Percentiles rank a stretch among this genome's conserved stretches.
These are phyloP conservation scores for Spathaspora arborariae DNA, from an alignment of 805 yeast genomes.

Conservation along the genomic window DNA sequence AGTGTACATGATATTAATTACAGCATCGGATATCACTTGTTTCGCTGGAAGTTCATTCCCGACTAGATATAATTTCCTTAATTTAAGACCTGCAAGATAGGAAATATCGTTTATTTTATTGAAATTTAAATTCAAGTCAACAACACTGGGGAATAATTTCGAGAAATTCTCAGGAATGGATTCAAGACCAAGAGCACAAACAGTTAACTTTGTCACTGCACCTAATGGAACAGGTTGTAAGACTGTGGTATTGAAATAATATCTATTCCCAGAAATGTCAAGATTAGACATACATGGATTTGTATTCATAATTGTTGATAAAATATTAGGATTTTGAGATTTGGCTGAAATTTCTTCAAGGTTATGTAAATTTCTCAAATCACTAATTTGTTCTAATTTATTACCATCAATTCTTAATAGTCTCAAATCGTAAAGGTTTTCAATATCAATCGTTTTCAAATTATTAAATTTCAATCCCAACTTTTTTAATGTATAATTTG, in stretches of 20 bases:
- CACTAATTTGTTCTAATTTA: slow-evolving; percentile 18
- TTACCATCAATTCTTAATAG: slow-evolving; percentile 47
- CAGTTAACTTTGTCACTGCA: slow-evolving; percentile 35
- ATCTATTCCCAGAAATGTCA: slow-evolving; percentile 38
- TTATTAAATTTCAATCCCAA: slow-evolving; percentile 35
- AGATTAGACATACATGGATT: slow-evolving; percentile 24
- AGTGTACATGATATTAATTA: not conserved
- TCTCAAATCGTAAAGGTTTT: slow-evolving; percentile 34
- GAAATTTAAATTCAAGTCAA: slow-evolving; percentile 48
- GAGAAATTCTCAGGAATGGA: slow-evolving; percentile 35
- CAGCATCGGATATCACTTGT: slow-evolving; percentile 27
- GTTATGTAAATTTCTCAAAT: slow-evolving; percentile 24
- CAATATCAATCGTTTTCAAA: slow-evolving; percentile 28
- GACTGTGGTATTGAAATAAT: slow-evolving; percentile 10
- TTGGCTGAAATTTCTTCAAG: slow-evolving; percentile 44
- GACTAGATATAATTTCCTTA: slow-evolving; percentile 39
- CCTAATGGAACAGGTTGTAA: slow-evolving; percentile 25
- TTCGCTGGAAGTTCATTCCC: slow-evolving; percentile 42
- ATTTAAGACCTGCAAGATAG: slow-evolving; percentile 27
- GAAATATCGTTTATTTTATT: slow-evolving; percentile 37
- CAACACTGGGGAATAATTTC: slow-evolving; percentile 41
- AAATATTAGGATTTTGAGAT: slow-evolving; percentile 20
- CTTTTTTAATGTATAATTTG: slow-evolving; percentile 32
- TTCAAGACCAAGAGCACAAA: slow-evolving; percentile 46
- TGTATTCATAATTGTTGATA: not conserved